Evolutionary conservation across 805 yeast species (phyloP).

Genomic region (Lachancea quebecensis): DNA sequence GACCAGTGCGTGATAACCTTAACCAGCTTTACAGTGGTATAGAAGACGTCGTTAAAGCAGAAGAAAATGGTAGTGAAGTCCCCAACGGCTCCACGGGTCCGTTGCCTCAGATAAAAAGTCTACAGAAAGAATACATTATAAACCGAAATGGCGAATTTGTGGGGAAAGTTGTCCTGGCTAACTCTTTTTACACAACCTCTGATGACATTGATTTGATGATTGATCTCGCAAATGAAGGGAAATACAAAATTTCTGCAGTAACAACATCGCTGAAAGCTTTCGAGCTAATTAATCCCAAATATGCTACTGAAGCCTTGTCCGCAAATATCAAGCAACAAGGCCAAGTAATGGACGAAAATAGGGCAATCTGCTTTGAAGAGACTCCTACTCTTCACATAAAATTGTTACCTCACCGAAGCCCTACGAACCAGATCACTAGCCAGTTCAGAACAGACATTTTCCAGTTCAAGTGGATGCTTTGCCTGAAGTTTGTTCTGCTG

Average conservation of each 20-base stretch:
- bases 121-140: slow-evolving; percentile 35
- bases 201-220: slow-evolving; percentile 39
- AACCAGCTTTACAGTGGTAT: not conserved
- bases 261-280: slow-evolving; percentile 31
- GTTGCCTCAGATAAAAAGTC: slow-evolving; percentile 19
- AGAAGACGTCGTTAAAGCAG: not conserved
- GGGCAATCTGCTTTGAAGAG: slow-evolving; percentile 28
- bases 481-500: slow-evolving; percentile 30
- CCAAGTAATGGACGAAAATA: slow-evolving; percentile 25
- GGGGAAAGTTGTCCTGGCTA: slow-evolving; percentile 36
- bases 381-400: slow-evolving; percentile 24
- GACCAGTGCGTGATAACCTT: slow-evolving; percentile 4
- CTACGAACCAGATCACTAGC: slow-evolving; percentile 31
- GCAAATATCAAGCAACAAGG: slow-evolving; percentile 15
- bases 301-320: slow-evolving; percentile 13
- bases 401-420: slow-evolving; percentile 29
- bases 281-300: slow-evolving; percentile 33
- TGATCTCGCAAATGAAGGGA: slow-evolving; percentile 25
- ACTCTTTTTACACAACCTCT: slow-evolving; percentile 38
- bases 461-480: slow-evolving; percentile 34
- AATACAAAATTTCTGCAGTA: slow-evolving; percentile 35
- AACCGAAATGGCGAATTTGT: slow-evolving; percentile 37
- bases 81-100: not conserved
- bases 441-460: slow-evolving; percentile 38
- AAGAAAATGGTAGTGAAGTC: not conserved